Base-by-base conservation (phyloP, 1,284 basidiomycete genomes). In the Melampsora abietis-canadensis region DNA sequence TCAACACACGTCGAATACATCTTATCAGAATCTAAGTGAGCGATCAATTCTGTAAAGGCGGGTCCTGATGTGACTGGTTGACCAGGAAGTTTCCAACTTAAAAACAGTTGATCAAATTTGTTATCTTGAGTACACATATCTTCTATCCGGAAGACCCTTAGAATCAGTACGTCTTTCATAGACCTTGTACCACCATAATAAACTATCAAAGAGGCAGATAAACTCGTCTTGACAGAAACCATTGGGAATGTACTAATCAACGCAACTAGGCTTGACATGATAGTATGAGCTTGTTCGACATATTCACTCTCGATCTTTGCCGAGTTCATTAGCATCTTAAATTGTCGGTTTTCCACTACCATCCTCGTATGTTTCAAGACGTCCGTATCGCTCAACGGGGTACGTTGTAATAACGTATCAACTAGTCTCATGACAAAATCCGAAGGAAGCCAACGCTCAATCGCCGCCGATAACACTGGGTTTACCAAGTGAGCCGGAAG, bases 401-500 rank as follows among this genome's bases (percentile, higher is more conserved):
- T 67, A 37, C 24, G 37, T 24, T 40, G 57, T 2, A 63, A 40
- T 21, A 75, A 54, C 2, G 46, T 66, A 62, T 60, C 30, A 19
- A 68, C 66, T 31, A 68, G 30, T 31, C 66, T 62, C 47, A 75
- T 68, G 15, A 68, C 59, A 54, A 66, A 62, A n/a, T 44, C 37
- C 15, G 40, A 67, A 51, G 66, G 30, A 54, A 75, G 44, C 44
- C 40, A 61, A 17, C 73, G 51, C 21, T 62, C 44, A 44, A 75
- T 37, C 44, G 66, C 66, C 60, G 48, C 73, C 14, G 65, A 47
- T 44, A 75, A 54, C 40, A 68, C 46, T 15, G 66, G 73, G 40
- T 75, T 68, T 0, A 75, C 73, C n/a, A 75, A 60, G 67, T 67
- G 59, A 31, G 60, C 7, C n/a, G 73, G 62, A n/a, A 75, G 46